A percentile compares a stretch with the other conserved stretches of the same genome.
Conservation (phyloP, 192 early-diverging fungal species). For the Entophlyctis helioformis region DNA sequence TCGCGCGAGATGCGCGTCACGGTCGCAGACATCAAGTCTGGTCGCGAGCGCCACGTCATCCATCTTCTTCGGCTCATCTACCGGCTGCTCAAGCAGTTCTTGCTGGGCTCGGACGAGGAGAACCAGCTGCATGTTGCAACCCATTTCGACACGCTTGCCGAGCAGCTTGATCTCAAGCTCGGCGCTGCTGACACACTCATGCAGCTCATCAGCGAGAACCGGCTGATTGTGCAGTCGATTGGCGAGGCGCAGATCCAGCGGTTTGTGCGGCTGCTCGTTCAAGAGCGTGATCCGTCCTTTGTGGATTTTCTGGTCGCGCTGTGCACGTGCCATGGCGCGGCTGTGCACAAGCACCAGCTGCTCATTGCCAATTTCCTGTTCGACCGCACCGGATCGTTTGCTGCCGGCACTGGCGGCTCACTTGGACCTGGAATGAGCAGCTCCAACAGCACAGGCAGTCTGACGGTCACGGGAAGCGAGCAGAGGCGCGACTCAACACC, state of each 20-base stretch:
- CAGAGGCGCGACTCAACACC: no score
- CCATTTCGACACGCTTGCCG: slow-evolving; percentile 16
- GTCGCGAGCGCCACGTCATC: slow-evolving; percentile 2
- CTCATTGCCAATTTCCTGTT: slow-evolving; percentile 17
- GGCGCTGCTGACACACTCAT: slow-evolving; percentile 24
- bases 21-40: slow-evolving; percentile 9
- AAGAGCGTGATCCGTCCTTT: slow-evolving; percentile 16
- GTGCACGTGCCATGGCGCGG: slow-evolving; percentile 14
- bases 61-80: slow-evolving; percentile 11
- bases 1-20: no score
- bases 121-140: slow-evolving; percentile 21
- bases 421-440: no score
- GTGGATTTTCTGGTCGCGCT: slow-evolving; percentile 21
- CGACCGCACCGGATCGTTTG: no score
- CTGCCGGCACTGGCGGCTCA: no score
- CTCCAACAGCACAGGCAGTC: no score
- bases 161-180: slow-evolving; percentile 18
- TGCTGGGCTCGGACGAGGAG: slow-evolving; percentile 14
- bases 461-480: no score
- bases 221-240: slow-evolving; percentile 13
- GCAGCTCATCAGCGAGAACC: slow-evolving; percentile 20
- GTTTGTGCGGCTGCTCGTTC: slow-evolving; percentile 10
- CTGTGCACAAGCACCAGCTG: slow-evolving; percentile 12
- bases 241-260: slow-evolving; percentile 7
- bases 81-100: slow-evolving; percentile 16